Evolutionary conservation across 352 stramenopile species (phyloP), one percentile per base, ranked within the genome.

Genomic region (Phytopythium chamaehyphon): DNA sequence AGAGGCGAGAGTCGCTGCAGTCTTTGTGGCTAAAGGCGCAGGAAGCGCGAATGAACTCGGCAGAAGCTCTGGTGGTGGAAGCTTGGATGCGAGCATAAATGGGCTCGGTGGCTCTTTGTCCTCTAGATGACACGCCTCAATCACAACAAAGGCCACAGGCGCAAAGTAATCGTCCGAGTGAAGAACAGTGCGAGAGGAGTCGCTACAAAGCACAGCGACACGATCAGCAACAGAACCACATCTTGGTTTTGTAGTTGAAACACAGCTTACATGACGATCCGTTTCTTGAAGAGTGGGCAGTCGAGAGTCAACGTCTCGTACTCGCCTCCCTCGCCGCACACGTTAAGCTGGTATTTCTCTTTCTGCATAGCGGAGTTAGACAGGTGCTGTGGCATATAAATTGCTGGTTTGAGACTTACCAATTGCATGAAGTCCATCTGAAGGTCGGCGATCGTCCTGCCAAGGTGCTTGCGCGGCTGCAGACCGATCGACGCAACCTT

Each of bases 301-400:
- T 99, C 94, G n/a, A 99, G 65, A 22, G 98, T 98, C 26, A 99
- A 76, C 2, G 96, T 98, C 78, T 99, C 97, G 79, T 99, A 99
- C 71, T 99, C 97, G 18, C 97, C 97, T 36, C 97, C 97, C 81
- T 99, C 97, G 15, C 97, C 97, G 37, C 96, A 99, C 8, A 99
- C 85, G 65, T 99, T 97, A 62, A 99, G 93, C 51, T 97, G 91
- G 68, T 97, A 99, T 53, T 96, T 90, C 19, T 97, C 76, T 68
- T 98, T 74, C 83, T 92, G 46, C 22, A 49, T 21, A 33, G 18
- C n/a, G 23, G 21, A 45, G 16, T 33, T 12, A 31, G 31, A 24
- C 21, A 51, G 26, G 40, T 52, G 45, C 48, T 49, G 44, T 51
- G 14, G 63, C 36, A 36, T 61, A 51, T 46, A 42, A 12, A 35